Conservation (phyloP, 2,329 filamentous ascomycete genomes). For the Fusarium nurragi region DNA sequence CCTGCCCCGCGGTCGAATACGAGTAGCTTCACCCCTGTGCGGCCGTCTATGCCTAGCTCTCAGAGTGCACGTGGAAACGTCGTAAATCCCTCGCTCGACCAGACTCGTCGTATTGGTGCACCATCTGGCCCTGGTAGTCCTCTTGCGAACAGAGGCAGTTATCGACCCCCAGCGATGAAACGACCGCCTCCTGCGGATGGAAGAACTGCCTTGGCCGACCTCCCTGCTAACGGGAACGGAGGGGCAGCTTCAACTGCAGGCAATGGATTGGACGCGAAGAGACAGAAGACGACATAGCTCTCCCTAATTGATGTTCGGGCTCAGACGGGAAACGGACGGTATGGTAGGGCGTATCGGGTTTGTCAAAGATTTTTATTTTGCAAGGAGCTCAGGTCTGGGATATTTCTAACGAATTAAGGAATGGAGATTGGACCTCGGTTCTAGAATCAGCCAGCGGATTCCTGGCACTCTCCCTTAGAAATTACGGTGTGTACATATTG, state of each 20-base stretch:
- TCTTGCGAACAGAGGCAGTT: conserved; percentile 66
- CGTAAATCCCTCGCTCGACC: conserved; percentile 64
- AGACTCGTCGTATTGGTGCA: conserved; percentile 66
- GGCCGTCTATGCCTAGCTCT: conserved; percentile 43
- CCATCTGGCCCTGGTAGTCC: conserved; percentile 65
- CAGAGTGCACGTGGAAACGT: conserved; percentile 52
- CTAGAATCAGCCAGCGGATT: conserved; percentile 4
- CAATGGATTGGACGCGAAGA: conserved; percentile 58
- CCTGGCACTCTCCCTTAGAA: conserved; percentile 4
- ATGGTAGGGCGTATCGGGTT: conserved; percentile 32
- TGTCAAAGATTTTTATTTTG: conserved; percentile 15
- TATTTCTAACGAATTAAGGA: conserved; percentile 19
- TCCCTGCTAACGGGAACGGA: conserved; percentile 56
- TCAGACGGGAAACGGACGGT: conserved; percentile 3
- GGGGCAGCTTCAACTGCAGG: conserved; percentile 32
- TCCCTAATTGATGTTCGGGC: neutral
- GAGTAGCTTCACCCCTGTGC: conserved; percentile 46
- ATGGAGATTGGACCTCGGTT: conserved; percentile 1
- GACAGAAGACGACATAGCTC: conserved; percentile 57
- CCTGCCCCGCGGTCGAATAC: conserved; percentile 37
- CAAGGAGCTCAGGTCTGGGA: conserved; percentile 38
- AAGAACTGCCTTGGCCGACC: conserved; percentile 61
- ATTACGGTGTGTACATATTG: conserved; percentile 3
- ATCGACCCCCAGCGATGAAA: conserved; percentile 69
- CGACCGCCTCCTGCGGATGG: conserved; percentile 53